A percentile compares a stretch with the other conserved stretches of the same genome.
phyloP scores from a whole-genome alignment of 345 rosid genomes.

The Pelargonium nanum region DNA sequence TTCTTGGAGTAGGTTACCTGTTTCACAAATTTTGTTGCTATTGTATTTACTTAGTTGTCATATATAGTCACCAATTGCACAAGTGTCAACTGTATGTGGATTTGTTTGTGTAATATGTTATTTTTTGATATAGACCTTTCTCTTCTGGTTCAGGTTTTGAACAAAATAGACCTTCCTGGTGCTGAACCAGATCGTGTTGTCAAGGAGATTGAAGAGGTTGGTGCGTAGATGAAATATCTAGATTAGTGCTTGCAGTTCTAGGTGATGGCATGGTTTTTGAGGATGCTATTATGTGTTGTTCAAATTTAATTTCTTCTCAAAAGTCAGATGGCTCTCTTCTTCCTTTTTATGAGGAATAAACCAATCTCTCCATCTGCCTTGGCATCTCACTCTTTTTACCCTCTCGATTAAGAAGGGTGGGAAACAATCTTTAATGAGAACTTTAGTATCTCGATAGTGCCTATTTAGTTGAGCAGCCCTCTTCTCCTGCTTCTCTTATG shows the following conservation, averaged over 20 bases:
- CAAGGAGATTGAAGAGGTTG: constrained; percentile 97
- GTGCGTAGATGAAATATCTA: constrained; percentile 26
- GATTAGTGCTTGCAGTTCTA: constrained; percentile 9
- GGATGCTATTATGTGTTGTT: not conserved
- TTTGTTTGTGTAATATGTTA: not conserved
- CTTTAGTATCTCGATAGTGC: too few species aligned
- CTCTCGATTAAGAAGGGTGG: constrained; percentile 5
- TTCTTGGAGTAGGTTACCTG: not conserved
- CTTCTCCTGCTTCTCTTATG: too few species aligned
- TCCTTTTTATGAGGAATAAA: not conserved
- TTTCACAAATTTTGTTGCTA: not conserved
- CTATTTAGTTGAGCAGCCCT: too few species aligned
- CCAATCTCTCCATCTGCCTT: not conserved
- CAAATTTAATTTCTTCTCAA: not conserved
- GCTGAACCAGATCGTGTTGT: constrained; percentile 79
- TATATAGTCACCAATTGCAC: not conserved
- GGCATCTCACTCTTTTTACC: not conserved
- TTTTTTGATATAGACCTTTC: not conserved
- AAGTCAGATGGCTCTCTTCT: not conserved
- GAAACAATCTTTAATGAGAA: too few species aligned
- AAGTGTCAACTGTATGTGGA: not conserved
- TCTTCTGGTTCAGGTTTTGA: constrained; percentile 49
- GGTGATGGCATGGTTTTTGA: constrained; percentile 2
- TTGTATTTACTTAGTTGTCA: not conserved
- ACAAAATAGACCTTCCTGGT: constrained; percentile 98